Evolutionary conservation across 1,284 basidiomycete genomes (phyloP), one percentile per base, ranked within the genome.

Genomic region (Fomitopsis schrenkii): DNA sequence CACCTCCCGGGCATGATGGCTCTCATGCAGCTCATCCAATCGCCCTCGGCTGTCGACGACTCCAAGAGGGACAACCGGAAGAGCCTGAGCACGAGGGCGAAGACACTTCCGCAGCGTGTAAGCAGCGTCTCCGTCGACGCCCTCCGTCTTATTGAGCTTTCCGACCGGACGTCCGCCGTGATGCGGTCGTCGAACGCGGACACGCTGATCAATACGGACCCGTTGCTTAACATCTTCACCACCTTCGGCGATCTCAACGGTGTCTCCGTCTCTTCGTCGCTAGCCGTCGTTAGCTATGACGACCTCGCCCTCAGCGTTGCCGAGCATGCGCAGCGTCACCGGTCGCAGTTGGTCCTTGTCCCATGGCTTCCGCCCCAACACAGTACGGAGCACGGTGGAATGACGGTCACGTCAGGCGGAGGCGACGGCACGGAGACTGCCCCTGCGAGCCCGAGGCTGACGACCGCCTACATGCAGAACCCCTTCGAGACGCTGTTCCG

Each of bases 111-210:
- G 30, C 9, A n/a, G 26, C 52, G 52, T 15, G 17, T 33, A 14
- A 38, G 52, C 52, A 54, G 38, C 35, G 76, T 87, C 44, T 74
- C 75, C 28, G 76, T 96, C 55, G 85, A 92, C 66, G 91, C 90
- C 0, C 82, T 96, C 12, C 91, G 94, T 55, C 82, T 97, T n/a
- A 85, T 96, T 66, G 95, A 96, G 71, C 81, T 97, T 58, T 92
- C 93, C 8, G 88, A 90, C 58, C 88, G 95, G 64, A 93, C 93
- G 0, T 94, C 91, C 9, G 92, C 91, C 0, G 88, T 97, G 35
- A 83, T 97, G 76, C 88, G 86, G 70, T 91, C 91, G 1, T 87
- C 92, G 57, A 87, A 87, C 38, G 84, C 83, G 0, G 86, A 91
- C 59, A 79, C 85, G 15, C 79, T 94, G 48, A 77, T 91, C 58